These are phyloP conservation scores for Dillenia suffruticosa DNA, from an alignment of 164 flowering plant genomes.

Conservation along the genomic window DNA sequence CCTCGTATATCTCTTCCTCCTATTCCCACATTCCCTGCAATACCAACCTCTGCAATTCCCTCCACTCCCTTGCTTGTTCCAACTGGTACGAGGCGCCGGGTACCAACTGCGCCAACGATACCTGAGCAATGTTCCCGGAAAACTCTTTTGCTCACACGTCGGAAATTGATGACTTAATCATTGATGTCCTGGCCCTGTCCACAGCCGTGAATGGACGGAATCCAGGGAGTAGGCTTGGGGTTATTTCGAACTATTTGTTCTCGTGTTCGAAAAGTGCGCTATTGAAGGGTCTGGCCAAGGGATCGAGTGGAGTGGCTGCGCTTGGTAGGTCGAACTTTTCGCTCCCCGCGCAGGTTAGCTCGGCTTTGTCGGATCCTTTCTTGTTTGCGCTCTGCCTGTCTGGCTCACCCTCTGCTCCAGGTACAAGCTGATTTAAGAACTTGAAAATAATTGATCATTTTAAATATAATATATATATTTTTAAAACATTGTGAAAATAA, in stretches of 20 bases:
- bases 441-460: too few relatives aligned
- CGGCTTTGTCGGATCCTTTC: constrained; percentile 4
- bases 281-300: constrained; percentile 10
- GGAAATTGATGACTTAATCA: constrained; percentile 2
- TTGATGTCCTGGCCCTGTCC: constrained; percentile 12
- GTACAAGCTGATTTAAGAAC: too few relatives aligned
- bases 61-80: constrained; percentile 11
- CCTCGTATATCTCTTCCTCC: constrained; percentile 11
- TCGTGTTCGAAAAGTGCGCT: constrained; percentile 12
- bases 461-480: too few relatives aligned
- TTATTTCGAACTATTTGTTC: constrained; percentile 15
- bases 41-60: constrained; percentile 15
- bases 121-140: constrained; percentile 15
- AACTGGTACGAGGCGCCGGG: constrained; percentile 6
- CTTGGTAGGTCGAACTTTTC: constrained; percentile 27
- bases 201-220: constrained; percentile 16
- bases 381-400: constrained; percentile 36
- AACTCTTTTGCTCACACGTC: constrained; percentile 8
- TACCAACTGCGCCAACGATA: constrained; percentile 11
- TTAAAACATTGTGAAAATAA: too few relatives aligned
- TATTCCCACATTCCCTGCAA: constrained; percentile 21
- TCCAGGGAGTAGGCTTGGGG: constrained; percentile 16
- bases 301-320: constrained; percentile 19
- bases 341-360: constrained; percentile 28
- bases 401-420: constrained; percentile 20